A percentile compares a stretch with the other conserved stretches of the same genome.
These are phyloP conservation scores for Trichoderma endophyticum DNA, from an alignment of 2,329 filamentous ascomycete species.

Conservation along the genomic window DNA sequence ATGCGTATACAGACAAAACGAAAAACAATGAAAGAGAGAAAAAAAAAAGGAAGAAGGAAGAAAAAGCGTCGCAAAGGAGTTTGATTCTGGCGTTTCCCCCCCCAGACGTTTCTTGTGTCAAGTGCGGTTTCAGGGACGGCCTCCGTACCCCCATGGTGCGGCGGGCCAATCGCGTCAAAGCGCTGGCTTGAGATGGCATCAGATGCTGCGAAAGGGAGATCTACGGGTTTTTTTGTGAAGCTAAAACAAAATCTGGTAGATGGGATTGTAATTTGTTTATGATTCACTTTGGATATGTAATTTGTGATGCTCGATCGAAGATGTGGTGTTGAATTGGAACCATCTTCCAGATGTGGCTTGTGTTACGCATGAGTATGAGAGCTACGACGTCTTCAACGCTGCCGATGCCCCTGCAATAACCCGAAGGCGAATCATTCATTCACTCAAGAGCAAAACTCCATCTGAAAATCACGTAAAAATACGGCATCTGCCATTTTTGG, in stretches of 20 bases:
- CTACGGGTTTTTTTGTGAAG: background rate
- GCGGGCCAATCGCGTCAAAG: background rate
- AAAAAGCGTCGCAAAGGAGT: background rate
- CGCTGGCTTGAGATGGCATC: background rate
- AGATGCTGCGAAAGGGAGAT: background rate
- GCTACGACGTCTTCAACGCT: background rate
- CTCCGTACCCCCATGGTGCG: background rate
- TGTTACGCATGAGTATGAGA: background rate
- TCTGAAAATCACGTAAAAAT: background rate
- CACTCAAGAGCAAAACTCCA: background rate
- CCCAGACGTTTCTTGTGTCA: conserved; percentile 7
- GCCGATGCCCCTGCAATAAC: background rate
- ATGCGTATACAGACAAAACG: background rate
- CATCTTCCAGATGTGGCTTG: background rate
- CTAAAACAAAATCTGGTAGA: background rate
- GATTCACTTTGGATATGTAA: background rate
- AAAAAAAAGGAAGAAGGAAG: background rate
- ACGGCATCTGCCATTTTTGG: background rate
- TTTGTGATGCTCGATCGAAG: background rate
- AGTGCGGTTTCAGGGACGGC: conserved; percentile 7
- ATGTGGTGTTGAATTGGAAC: background rate
- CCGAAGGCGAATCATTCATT: background rate
- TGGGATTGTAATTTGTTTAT: background rate
- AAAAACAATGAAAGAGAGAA: conserved; percentile 5
- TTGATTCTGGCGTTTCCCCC: background rate